Conservation (phyloP, 768 basidiomycete species). For the Imleria badia region DNA sequence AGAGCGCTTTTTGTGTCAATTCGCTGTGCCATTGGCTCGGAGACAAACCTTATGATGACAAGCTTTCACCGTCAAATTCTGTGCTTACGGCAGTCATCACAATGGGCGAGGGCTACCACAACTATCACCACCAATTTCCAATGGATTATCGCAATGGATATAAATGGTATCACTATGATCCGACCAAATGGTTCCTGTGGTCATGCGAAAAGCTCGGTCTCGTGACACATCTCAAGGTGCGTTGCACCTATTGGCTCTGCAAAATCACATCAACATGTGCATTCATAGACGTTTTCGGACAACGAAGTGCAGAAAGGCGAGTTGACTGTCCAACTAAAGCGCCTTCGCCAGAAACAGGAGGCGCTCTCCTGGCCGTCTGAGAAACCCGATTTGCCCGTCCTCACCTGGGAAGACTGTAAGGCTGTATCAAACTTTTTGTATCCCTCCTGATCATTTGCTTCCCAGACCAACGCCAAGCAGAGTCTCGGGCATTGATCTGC, state of each 20-base stretch:
- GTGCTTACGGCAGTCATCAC: slow-evolving; percentile 82
- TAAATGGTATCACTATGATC: slow-evolving; percentile 84
- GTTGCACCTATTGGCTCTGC: neutral
- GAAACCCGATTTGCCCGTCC: slow-evolving; percentile 73
- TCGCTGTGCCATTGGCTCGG: slow-evolving; percentile 94
- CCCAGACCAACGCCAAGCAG: slow-evolving; percentile 72
- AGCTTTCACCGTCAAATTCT: slow-evolving; percentile 88
- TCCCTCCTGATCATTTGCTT: slow-evolving; percentile 5
- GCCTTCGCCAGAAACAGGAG: slow-evolving; percentile 72
- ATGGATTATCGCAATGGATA: slow-evolving; percentile 95
- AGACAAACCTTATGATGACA: slow-evolving; percentile 86
- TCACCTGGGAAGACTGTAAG: slow-evolving; percentile 82
- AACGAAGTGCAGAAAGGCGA: slow-evolving; percentile 79
- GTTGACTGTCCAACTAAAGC: slow-evolving; percentile 88
- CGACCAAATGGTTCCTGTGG: slow-evolving; percentile 83
- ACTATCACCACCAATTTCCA: slow-evolving; percentile 94
- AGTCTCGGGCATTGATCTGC: slow-evolving; percentile 80
- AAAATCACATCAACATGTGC: neutral
- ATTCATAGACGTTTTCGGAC: slow-evolving; percentile 44
- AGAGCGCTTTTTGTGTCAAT: slow-evolving; percentile 94
- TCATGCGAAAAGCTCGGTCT: slow-evolving; percentile 45
- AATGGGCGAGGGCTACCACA: slow-evolving; percentile 96
- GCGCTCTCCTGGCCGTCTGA: slow-evolving; percentile 73
- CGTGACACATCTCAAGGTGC: slow-evolving; percentile 51
- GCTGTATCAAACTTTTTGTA: too few relatives aligned